Base-by-base conservation (phyloP, 1,284 basidiomycete species). In the Porogramme epimiltina region DNA sequence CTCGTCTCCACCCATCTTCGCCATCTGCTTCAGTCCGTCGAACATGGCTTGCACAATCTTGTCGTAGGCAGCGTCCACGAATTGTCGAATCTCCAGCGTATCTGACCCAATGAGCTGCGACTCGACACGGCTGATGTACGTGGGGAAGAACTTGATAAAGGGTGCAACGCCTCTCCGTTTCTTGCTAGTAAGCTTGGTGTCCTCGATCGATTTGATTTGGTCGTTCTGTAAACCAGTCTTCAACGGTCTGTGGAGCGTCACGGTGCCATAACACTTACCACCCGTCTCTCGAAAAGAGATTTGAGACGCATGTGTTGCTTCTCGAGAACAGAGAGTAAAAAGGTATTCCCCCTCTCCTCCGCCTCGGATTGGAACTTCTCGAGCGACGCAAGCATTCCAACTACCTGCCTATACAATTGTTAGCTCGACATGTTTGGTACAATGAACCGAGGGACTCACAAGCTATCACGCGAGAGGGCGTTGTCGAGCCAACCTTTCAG, bases 131-230 rank as follows among this genome's bases (percentile, higher is more conserved):
- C 83, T 78, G 51, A 96, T 85, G 66, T 97, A 98, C 2, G 85
- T 78, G 0, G 96, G 93, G 76, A 99, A 98, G 66, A 93, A 85
- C 60, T 89, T 89, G 63, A 98, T 87, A 67, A 98, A 98, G 45
- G 89, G 89, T n/a, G 87, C 89, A 16, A 98, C 91, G 2, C 96
- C 96, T 58, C 85, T 88, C 22, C 95, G 86, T 68, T 96, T 97
- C 78, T 93, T 96, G 68, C 87, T 89, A 5, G 89, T 91, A 43
- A 95, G 71, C 68, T 95, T 95, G 2, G 93, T 96, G 59, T 89
- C 85, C 64, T 96, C 95, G 45, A 98, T 89, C n/a, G 80, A 81
- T 53, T 89, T 88, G 60, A 98, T 85, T 71, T 98, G 95, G 51
- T 94, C 90, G 59, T 77, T 85, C 92, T 95, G 60, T 13, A 22